These are phyloP conservation scores for Ceratocystis huliohia DNA, from an alignment of 2,329 filamentous ascomycete genomes.

Conservation along the genomic window DNA sequence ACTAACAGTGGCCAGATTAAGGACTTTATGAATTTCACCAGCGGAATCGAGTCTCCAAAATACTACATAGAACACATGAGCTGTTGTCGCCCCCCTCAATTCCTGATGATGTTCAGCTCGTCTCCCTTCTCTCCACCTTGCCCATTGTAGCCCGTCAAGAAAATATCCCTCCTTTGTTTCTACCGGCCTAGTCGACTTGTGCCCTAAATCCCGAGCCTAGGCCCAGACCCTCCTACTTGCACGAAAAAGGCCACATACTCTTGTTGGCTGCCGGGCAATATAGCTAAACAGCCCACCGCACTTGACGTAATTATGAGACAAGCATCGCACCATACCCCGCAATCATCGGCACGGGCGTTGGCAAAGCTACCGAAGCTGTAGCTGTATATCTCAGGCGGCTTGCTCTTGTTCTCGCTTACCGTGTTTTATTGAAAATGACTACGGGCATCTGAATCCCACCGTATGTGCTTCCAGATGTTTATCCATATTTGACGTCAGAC, in stretches of 20 bases:
- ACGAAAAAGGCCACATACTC: constrained; percentile 33
- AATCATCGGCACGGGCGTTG: constrained; percentile 39
- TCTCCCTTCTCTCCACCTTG: too few species aligned
- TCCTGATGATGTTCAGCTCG: too few species aligned
- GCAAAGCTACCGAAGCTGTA: constrained; percentile 31
- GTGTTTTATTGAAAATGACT: constrained; percentile 42
- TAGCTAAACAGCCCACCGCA: constrained; percentile 36
- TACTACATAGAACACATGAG: neutral
- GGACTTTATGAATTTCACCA: neutral
- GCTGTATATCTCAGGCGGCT: constrained; percentile 42
- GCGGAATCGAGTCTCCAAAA: neutral
- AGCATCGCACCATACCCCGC: constrained; percentile 39
- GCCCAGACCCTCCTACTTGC: constrained; percentile 16
- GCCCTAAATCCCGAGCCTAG: too few species aligned
- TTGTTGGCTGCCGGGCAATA: constrained; percentile 36
- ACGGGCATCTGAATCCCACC: constrained; percentile 41
- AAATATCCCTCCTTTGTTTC: neutral
- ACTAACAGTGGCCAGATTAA: neutral
- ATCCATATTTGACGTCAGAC: constrained; percentile 47
- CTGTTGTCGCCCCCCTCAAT: too few species aligned
- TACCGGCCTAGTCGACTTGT: neutral
- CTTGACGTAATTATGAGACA: constrained; percentile 34
- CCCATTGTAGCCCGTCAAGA: neutral
- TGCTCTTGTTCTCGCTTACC: constrained; percentile 30
- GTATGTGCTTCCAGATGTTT: constrained; percentile 49